Percentiles rank a stretch among this genome's conserved stretches.
These are phyloP conservation scores for Gracilaria domingensis DNA, from an alignment of 23 red algal genomes.

Conservation along the genomic window DNA sequence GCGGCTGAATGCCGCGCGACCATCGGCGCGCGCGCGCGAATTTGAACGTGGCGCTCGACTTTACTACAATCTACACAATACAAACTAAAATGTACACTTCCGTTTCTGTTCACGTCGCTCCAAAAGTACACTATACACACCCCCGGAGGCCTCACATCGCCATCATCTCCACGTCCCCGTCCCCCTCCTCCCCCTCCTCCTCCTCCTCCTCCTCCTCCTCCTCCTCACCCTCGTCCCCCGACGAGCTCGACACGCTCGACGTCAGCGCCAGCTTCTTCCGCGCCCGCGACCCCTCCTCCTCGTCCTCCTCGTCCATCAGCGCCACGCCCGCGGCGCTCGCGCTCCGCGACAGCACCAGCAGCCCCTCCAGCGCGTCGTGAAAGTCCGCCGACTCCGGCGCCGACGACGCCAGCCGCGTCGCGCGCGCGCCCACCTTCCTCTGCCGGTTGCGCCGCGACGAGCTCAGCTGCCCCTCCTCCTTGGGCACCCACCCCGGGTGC, in stretches of 20 bases:
- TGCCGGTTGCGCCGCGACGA: constrained; percentile 81
- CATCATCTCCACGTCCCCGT: constrained; percentile 1
- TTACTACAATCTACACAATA: not conserved
- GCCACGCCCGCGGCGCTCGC: not conserved
- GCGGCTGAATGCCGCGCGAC: too few relatives aligned
- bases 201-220: constrained; percentile 20
- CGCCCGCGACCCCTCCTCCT: not conserved
- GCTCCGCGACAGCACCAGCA: constrained; percentile 56
- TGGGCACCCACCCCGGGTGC: constrained; percentile 96
- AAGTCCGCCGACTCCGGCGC: constrained; percentile 53
- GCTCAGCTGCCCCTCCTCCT: constrained; percentile 89
- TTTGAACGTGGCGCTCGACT: not conserved
- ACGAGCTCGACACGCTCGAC: constrained; percentile 66
- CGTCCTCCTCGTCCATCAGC: constrained; percentile 3
- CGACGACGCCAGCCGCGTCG: not conserved
- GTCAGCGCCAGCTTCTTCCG: constrained; percentile 50
- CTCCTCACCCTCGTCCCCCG: constrained; percentile 19
- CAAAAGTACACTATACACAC: not conserved
- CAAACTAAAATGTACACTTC: not conserved
- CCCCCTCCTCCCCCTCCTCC: not conserved
- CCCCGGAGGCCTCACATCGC: not conserved
- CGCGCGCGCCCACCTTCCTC: constrained; percentile 23
- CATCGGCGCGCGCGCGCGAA: too few relatives aligned
- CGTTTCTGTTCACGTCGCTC: not conserved
- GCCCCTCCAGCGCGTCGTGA: constrained; percentile 52